A percentile compares a stretch with the other conserved stretches of the same genome.
Conservation (phyloP, 1,139 yeast genomes). For the Lodderomyces theae region DNA sequence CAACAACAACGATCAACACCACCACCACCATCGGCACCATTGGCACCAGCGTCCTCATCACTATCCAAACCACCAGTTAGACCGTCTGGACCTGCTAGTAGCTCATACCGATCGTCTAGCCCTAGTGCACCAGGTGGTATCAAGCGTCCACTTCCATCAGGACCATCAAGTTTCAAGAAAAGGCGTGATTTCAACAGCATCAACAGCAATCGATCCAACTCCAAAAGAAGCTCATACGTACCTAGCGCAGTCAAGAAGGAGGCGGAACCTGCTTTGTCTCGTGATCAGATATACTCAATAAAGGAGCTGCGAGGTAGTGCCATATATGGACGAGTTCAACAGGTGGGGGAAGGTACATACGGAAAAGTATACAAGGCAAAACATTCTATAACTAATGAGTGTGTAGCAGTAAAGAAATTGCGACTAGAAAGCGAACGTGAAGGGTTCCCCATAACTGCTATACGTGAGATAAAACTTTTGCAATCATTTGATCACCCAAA, state of each 20-base stretch:
- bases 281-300: constrained; percentile 32
- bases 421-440: constrained; percentile 86
- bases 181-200: constrained; percentile 12
- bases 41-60: background rate
- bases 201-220: background rate
- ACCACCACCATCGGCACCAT: constrained; percentile 3
- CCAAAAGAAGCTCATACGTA: constrained; percentile 1
- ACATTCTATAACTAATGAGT: constrained; percentile 62
- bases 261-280: constrained; percentile 2
- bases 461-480: constrained; percentile 82
- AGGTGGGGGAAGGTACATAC: constrained; percentile 52
- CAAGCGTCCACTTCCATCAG: constrained; percentile 15
- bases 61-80: constrained; percentile 1
- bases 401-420: constrained; percentile 80
- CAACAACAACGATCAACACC: constrained; percentile 7
- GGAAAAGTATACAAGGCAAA: constrained; percentile 56
- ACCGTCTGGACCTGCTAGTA: constrained; percentile 11
- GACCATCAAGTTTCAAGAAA: constrained; percentile 18
- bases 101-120: constrained; percentile 4
- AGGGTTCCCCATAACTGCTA: constrained; percentile 95
- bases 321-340: constrained; percentile 39
- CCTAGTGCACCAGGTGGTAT: constrained; percentile 9
- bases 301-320: constrained; percentile 26
- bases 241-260: background rate
- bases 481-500: constrained; percentile 86